Percentiles rank a stretch among this genome's conserved stretches.
These are phyloP conservation scores for Diaporthe citri DNA, from an alignment of 2,329 filamentous ascomycete species.

Conservation along the genomic window DNA sequence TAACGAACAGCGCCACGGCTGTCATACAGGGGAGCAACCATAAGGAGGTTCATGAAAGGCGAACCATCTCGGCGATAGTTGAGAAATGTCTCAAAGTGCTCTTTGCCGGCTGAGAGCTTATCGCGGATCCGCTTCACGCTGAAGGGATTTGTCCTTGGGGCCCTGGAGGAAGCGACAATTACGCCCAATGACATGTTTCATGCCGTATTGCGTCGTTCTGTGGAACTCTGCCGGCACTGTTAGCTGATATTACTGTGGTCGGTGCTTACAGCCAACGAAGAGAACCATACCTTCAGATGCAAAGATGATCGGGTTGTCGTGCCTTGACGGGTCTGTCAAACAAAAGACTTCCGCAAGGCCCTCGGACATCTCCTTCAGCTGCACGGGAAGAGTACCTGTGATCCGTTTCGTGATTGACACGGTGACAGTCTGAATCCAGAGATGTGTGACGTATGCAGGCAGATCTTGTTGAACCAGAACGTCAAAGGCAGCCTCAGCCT, in stretches of 20 bases:
- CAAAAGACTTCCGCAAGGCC: conserved; percentile 83
- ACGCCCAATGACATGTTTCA: conserved; percentile 76
- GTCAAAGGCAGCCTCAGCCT: conserved; percentile 73
- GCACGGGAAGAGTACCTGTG: conserved; percentile 73
- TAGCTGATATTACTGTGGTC: conserved; percentile 1
- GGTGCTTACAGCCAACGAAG: neutral
- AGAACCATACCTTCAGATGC: conserved; percentile 75
- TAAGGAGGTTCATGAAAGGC: conserved; percentile 82
- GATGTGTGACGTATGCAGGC: conserved; percentile 77
- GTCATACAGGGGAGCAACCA: conserved; percentile 78
- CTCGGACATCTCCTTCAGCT: conserved; percentile 76
- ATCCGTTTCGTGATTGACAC: conserved; percentile 76
- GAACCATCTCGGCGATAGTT: conserved; percentile 83
- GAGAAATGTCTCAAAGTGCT: conserved; percentile 80
- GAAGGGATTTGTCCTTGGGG: conserved; percentile 75
- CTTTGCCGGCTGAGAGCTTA: conserved; percentile 71
- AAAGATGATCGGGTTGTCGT: conserved; percentile 83
- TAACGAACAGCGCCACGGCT: conserved; percentile 77
- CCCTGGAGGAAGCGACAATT: conserved; percentile 86
- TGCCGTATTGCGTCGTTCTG: conserved; percentile 39
- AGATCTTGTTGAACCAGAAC: conserved; percentile 75
- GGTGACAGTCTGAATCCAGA: conserved; percentile 77
- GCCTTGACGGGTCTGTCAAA: conserved; percentile 78
- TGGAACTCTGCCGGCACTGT: conserved; percentile 64
- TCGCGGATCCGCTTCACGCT: conserved; percentile 73